Evolutionary conservation across 257 asterid species (phyloP), one percentile per base, ranked within the genome.

Genomic region (Solanum dulcamara): DNA sequence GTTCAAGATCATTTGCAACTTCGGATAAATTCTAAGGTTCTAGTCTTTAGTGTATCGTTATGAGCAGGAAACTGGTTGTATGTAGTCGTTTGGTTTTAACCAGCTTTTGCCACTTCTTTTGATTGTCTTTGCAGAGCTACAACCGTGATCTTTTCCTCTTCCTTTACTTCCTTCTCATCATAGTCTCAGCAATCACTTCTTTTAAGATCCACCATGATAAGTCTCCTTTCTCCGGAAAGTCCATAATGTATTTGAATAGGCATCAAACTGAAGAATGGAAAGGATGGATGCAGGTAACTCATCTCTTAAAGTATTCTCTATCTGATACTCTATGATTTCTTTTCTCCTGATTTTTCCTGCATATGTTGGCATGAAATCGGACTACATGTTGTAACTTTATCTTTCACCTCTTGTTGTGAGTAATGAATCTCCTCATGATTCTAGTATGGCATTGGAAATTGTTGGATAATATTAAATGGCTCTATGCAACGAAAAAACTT

Each of bases 211-310:
- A 94, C 70, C 92, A 89, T 88, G 98, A 96, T 89, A 93, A 92
- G 88, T 96, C 98, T 28, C 94, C 96, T 17, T 84, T 94, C 85
- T 92, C 97, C 9, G 98, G 97, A 80, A 96, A 92, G 91, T 60
- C 97, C 72, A 93, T 92, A 81, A 92, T 96, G 97, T 96, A 96
- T 85, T 89, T 96, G 74, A 96, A 94, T 90, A 91, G 99, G 88
- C 98, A 96, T 90, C 99, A 96, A 89, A 96, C 99, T 68, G 98
- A 96, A 90, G 99, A 96, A 87, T 94, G 99, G 99, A 96, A 92
- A 91, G 99, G 99, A 24, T 93, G 97, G 99, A 96, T 96, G 99
- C 98, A 96, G 97, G 98, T 96, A 86, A 86, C 70, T 59, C 62
- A 66, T 51, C 40, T 75, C n/a, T 28, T 44, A 38, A 33, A 10